Percentiles rank a stretch among this genome's conserved stretches.
phyloP scores from a whole-genome alignment of 768 basidiomycete species.

The Pluteus cervinus region DNA sequence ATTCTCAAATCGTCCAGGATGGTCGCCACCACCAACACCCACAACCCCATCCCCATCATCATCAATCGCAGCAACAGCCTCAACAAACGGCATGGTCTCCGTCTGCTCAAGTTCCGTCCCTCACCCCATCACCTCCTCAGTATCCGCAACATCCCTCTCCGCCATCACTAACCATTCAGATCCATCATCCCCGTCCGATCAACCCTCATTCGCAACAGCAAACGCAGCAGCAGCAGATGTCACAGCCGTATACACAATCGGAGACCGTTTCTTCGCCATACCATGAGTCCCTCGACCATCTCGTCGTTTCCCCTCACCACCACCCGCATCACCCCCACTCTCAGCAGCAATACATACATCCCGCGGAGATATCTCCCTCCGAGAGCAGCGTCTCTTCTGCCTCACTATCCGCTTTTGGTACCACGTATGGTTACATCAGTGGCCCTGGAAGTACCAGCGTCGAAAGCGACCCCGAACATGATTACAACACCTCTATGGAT shows the following conservation, averaged over 20 bases:
- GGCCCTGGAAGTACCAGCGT: constrained; percentile 1
- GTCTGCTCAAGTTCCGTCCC: constrained; percentile 15
- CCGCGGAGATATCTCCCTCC: constrained; percentile 2
- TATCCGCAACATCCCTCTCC: too few species aligned
- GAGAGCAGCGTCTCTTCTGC: constrained; percentile 4
- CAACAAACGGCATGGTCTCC: too few species aligned
- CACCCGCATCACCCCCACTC: constrained; percentile 1
- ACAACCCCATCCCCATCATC: constrained; percentile 10
- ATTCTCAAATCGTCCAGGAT: constrained; percentile 7
- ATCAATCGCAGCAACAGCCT: constrained; percentile 4
- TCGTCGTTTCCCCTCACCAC: constrained; percentile 4
- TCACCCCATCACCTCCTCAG: constrained; percentile 21
- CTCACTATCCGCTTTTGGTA: constrained; percentile 1
- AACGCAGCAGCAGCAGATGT: too few species aligned
- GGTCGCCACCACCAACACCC: constrained; percentile 6
- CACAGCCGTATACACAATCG: too few species aligned
- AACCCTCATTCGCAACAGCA: too few species aligned
- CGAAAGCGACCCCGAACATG: constrained; percentile 6
- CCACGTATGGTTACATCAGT: constrained; percentile 3
- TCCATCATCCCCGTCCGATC: too few species aligned
- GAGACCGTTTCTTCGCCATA: too few species aligned
- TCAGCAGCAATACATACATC: constrained; percentile 2
- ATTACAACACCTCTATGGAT: not conserved
- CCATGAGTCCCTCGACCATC: too few species aligned
- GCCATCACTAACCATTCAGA: too few species aligned